Conservation (phyloP, 768 basidiomycete genomes). For the Cystoderma amianthinum region DNA sequence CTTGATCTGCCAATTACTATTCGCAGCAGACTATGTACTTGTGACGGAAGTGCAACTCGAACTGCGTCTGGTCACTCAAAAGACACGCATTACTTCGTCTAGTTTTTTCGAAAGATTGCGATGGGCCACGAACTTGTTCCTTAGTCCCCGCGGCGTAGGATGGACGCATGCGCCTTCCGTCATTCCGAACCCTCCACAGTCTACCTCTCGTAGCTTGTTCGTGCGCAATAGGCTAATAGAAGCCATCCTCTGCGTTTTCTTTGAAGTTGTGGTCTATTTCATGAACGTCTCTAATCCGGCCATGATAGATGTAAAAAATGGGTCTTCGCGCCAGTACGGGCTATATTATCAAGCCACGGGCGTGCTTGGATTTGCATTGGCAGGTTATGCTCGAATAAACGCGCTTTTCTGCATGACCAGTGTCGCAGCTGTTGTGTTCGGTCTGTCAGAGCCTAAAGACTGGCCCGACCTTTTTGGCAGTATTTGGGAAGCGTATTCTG, state of each 20-base stretch:
- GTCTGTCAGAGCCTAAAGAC: conserved; percentile 11
- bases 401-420: conserved; percentile 3
- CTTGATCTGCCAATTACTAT: neutral
- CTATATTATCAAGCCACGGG: neutral
- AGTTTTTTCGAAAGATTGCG: conserved; percentile 12
- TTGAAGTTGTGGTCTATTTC: neutral
- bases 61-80: neutral
- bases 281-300: neutral
- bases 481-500: conserved; percentile 18
- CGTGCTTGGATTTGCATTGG: neutral
- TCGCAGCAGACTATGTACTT: conserved; percentile 1
- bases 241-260: conserved; percentile 5
- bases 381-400: neutral
- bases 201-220: conserved; percentile 14
- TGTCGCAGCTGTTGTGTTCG: conserved; percentile 4
- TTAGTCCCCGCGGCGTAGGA: conserved; percentile 25
- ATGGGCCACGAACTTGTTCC: conserved; percentile 22
- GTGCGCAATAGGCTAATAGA: conserved; percentile 10
- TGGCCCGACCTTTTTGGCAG: conserved; percentile 22
- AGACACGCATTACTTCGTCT: neutral
- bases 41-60: conserved; percentile 5
- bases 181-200: conserved; percentile 9
- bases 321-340: neutral
- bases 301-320: neutral
- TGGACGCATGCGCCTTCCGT: conserved; percentile 22